A percentile compares a stretch with the other conserved stretches of the same genome.
Evolutionary conservation across 73 alveolate genomes (phyloP).

Genomic region (Blepharisma stoltei): DNA sequence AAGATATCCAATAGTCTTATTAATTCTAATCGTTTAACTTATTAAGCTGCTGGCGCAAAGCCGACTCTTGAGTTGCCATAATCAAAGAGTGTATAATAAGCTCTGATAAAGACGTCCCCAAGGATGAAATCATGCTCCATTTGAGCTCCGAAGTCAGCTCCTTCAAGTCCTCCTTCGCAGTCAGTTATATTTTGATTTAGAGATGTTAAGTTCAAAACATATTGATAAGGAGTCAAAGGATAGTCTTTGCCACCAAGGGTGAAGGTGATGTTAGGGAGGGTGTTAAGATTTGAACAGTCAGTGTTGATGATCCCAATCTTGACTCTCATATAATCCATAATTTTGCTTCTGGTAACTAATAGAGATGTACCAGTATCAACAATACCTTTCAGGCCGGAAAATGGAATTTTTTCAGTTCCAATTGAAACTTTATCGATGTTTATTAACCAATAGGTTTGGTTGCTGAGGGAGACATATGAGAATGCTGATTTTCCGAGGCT

Average conservation of each 20-base stretch:
- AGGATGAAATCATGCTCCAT: slow-evolving; percentile 56
- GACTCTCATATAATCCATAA: neutral
- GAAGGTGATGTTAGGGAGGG: slow-evolving; percentile 47
- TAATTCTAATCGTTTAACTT: neutral
- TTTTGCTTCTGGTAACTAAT: slow-evolving; percentile 40
- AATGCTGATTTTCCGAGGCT: slow-evolving; percentile 57
- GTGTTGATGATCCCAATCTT: slow-evolving; percentile 42
- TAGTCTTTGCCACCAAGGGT: slow-evolving; percentile 57
- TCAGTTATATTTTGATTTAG: slow-evolving; percentile 28
- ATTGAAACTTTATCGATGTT: slow-evolving; percentile 55
- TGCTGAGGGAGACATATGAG: slow-evolving; percentile 50
- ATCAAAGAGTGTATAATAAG: slow-evolving; percentile 53
- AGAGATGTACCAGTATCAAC: slow-evolving; percentile 68
- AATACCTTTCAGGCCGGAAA: slow-evolving; percentile 57
- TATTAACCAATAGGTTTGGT: slow-evolving; percentile 71
- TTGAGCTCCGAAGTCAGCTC: slow-evolving; percentile 48
- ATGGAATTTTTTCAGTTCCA: slow-evolving; percentile 46
- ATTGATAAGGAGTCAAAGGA: slow-evolving; percentile 27
- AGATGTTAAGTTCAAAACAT: slow-evolving; percentile 41
- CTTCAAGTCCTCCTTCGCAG: slow-evolving; percentile 60
- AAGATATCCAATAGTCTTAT: no score
- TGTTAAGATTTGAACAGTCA: slow-evolving; percentile 30
- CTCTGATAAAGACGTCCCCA: slow-evolving; percentile 78
- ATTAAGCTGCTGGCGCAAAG: slow-evolving; percentile 15
- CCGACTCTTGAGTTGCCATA: neutral